These are phyloP conservation scores for Wickerhamiella alocasiicola DNA, from an alignment of 805 yeast genomes.

Conservation along the genomic window DNA sequence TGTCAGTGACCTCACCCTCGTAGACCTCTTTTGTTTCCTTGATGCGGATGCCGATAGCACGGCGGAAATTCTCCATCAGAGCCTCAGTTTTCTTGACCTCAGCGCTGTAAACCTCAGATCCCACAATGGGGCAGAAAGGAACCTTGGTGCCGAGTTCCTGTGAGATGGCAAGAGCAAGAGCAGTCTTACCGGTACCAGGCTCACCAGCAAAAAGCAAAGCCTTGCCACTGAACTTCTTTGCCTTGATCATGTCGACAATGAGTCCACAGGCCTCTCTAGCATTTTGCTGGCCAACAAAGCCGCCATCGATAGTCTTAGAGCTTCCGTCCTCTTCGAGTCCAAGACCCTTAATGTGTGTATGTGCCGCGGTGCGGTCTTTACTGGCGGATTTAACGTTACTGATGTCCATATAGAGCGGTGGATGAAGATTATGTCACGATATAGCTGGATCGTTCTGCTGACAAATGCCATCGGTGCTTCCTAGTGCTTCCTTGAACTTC, in stretches of 20 bases:
- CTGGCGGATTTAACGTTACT: conserved; percentile 58
- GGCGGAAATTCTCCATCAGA: conserved; percentile 88
- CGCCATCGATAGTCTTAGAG: conserved; percentile 78
- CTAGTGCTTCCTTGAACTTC: too few species aligned
- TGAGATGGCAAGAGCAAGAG: conserved; percentile 87
- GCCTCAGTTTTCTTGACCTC: conserved; percentile 96
- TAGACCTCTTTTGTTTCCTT: conserved; percentile 96
- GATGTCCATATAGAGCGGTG: conserved; percentile 58
- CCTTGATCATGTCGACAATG: conserved; percentile 82
- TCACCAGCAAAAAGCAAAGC: conserved; percentile 95
- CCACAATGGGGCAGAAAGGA: conserved; percentile 95
- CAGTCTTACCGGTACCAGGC: conserved; percentile 98
- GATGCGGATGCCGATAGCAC: conserved; percentile 91
- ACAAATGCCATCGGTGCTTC: too few species aligned
- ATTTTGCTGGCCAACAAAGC: conserved; percentile 64
- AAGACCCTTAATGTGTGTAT: conserved; percentile 89
- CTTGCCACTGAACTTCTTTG: conserved; percentile 86
- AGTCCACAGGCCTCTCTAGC: conserved; percentile 84
- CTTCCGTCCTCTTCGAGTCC: conserved; percentile 84
- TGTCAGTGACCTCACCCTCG: conserved; percentile 95
- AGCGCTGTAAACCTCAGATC: conserved; percentile 86
- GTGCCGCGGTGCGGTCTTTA: conserved; percentile 79
- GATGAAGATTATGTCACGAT: too few species aligned
- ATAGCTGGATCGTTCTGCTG: too few species aligned
- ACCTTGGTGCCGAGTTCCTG: conserved; percentile 95